These are phyloP conservation scores for Exophiala sideris DNA, from an alignment of 2,329 filamentous ascomycete genomes.

Conservation along the genomic window DNA sequence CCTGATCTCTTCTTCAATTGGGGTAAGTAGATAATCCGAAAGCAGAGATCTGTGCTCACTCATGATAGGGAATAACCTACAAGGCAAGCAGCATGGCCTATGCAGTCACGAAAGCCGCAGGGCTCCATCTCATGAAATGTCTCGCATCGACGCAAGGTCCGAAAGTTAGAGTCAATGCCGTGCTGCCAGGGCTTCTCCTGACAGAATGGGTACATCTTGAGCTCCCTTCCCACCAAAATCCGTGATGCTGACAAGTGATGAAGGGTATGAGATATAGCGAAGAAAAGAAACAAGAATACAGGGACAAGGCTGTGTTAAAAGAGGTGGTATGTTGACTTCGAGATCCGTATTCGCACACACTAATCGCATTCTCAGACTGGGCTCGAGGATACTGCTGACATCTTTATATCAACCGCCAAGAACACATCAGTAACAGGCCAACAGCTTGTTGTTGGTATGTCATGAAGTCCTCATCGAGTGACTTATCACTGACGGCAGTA, in stretches of 20 bases:
- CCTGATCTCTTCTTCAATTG: slow-evolving; percentile 61
- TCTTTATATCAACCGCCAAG: slow-evolving; percentile 40
- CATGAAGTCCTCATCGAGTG: not conserved
- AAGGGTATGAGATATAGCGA: slow-evolving; percentile 56
- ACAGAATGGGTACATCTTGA: slow-evolving; percentile 57
- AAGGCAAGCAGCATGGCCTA: slow-evolving; percentile 67
- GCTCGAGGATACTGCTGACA: slow-evolving; percentile 42
- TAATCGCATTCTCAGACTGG: slow-evolving; percentile 34
- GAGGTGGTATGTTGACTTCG: slow-evolving; percentile 45
- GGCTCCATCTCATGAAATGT: slow-evolving; percentile 65
- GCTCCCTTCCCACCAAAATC: not conserved
- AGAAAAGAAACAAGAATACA: slow-evolving; percentile 55
- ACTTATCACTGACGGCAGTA: slow-evolving; percentile 13
- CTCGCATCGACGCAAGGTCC: slow-evolving; percentile 61
- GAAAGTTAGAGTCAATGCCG: slow-evolving; percentile 63
- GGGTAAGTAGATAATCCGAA: slow-evolving; percentile 40
- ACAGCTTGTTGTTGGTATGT: slow-evolving; percentile 42
- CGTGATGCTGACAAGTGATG: not conserved
- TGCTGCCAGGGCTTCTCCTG: slow-evolving; percentile 62
- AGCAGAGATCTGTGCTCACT: not conserved
- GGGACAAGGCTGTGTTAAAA: slow-evolving; percentile 59
- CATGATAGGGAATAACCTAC: slow-evolving; percentile 53
- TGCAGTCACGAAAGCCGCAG: slow-evolving; percentile 73
- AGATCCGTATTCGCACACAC: not conserved
- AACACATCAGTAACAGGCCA: slow-evolving; percentile 48